Evolutionary conservation across 2,329 filamentous ascomycete genomes (phyloP).

Genomic region (Daldinia eschscholtzii): DNA sequence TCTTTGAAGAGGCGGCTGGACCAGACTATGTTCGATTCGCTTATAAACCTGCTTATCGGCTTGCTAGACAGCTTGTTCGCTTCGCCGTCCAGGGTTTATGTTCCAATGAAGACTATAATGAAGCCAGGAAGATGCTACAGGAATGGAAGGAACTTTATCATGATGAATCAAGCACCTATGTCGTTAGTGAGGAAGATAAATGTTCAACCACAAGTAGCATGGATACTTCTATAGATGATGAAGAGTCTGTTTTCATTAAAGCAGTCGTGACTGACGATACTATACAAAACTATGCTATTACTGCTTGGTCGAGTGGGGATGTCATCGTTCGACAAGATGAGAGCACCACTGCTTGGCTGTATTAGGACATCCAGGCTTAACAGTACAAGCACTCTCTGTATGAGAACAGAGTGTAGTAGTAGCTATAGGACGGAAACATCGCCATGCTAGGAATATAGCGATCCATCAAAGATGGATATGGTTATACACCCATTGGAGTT

Average conservation of each 20-base stretch:
- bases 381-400: neutral
- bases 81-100: conserved; percentile 26
- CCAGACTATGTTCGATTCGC: conserved; percentile 45
- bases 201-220: no score
- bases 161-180: neutral
- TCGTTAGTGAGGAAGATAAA: neutral
- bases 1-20: conserved; percentile 50
- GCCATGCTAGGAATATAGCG: neutral
- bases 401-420: neutral
- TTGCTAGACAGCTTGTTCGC: conserved; percentile 37
- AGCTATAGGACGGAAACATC: no score
- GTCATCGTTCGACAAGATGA: neutral
- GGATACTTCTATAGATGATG: neutral
- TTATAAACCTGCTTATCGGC: conserved; percentile 45
- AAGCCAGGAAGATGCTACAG: conserved; percentile 24
- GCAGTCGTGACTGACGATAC: neutral
- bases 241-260: neutral
- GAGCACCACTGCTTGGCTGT: neutral
- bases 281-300: neutral
- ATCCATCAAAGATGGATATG: neutral
- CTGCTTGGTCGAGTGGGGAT: neutral
- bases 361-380: neutral
- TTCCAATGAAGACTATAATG: conserved; percentile 5
- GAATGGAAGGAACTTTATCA: conserved; percentile 14
- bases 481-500: neutral